Conservation (phyloP, 768 basidiomycete species). For the Stropharia rugosoannulata region DNA sequence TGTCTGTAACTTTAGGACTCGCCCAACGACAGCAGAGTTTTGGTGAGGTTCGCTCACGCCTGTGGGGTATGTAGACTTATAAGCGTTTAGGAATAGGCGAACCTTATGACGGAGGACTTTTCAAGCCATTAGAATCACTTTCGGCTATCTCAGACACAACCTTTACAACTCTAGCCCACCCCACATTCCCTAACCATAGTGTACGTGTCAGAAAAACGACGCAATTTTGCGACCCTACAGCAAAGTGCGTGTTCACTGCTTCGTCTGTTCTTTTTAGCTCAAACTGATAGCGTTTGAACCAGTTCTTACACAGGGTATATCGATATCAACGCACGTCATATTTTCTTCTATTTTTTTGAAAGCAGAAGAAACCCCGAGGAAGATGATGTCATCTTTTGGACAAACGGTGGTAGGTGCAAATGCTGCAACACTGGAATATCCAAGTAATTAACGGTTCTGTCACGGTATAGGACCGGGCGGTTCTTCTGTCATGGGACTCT, state of each 20-base stretch:
- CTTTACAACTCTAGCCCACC: slow-evolving; percentile 42
- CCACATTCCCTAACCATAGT: slow-evolving; percentile 48
- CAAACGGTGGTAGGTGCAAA: slow-evolving; percentile 40
- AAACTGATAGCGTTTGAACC: too few species aligned
- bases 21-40: too few species aligned
- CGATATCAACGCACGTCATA: slow-evolving; percentile 58
- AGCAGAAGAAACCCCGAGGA: slow-evolving; percentile 57
- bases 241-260: slow-evolving; percentile 34
- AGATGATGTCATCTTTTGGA: slow-evolving; percentile 64
- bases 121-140: slow-evolving; percentile 9
- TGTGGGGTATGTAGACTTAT: too few species aligned
- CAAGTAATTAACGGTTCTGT: background rate
- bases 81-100: too few species aligned
- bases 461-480: slow-evolving; percentile 39
- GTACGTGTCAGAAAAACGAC: slow-evolving; percentile 57
- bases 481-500: slow-evolving; percentile 53
- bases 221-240: slow-evolving; percentile 55
- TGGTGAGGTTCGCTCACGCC: too few species aligned
- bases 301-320: slow-evolving; percentile 69
- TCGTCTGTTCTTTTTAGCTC: too few species aligned
- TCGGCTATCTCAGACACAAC: slow-evolving; percentile 28
- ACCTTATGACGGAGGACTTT: too few species aligned
- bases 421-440: slow-evolving; percentile 27
- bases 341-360: slow-evolving; percentile 82
- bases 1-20: too few species aligned